Conservation (phyloP, 1,284 basidiomycete genomes). For the Ceratorhiza oryzae-sativae region DNA sequence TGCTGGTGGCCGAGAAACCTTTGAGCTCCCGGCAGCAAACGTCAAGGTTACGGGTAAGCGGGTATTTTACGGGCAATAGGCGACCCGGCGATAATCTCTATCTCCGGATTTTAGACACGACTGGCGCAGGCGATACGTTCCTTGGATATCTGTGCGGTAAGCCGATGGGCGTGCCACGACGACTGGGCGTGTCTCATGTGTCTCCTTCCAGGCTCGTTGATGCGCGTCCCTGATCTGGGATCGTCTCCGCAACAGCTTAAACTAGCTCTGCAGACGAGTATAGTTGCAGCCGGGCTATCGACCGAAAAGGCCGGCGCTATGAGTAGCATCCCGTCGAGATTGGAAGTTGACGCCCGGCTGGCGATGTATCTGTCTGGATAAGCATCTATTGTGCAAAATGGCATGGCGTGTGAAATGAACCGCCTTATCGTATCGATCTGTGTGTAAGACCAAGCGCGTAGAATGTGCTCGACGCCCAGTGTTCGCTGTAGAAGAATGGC, state of each 20-base stretch:
- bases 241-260: constrained; percentile 7
- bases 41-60: constrained; percentile 34
- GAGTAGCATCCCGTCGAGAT: constrained; percentile 31
- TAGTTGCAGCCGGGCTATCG: constrained; percentile 30
- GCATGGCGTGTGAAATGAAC: constrained; percentile 1
- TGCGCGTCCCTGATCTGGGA: constrained; percentile 11
- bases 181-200: not conserved
- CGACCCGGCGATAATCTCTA: not conserved
- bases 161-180: not conserved
- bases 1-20: constrained; percentile 32
- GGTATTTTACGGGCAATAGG: not conserved
- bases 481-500: not conserved
- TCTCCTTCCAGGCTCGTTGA: constrained; percentile 23
- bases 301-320: constrained; percentile 30
- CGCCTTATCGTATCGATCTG: not conserved
- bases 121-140: constrained; percentile 38
- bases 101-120: constrained; percentile 22
- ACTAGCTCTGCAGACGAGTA: constrained; percentile 21
- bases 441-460: not conserved
- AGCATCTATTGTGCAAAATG: constrained; percentile 11
- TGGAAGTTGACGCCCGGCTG: constrained; percentile 29
- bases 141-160: constrained; percentile 35
- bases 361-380: constrained; percentile 12
- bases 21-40: constrained; percentile 33
- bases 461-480: not conserved